Evolutionary conservation across 2,329 filamentous ascomycete species (phyloP), one percentile per base, ranked within the genome.

Genomic region (Sclerotinia glacialis): DNA sequence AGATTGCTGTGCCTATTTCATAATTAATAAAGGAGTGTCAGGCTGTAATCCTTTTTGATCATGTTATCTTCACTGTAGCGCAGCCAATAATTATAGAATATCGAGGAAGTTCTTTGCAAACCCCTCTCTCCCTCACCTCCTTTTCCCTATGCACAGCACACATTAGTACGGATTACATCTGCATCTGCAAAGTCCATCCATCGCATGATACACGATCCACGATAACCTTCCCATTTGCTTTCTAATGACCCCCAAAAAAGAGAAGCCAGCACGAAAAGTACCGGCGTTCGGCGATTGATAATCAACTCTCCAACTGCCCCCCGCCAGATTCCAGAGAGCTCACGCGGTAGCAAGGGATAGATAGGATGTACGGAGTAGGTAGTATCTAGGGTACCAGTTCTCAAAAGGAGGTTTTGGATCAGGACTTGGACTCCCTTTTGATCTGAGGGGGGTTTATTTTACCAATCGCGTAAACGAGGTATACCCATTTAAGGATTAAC

Each of bases 311-410:
- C 52, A 26, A 47, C 8, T 34, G 44, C 44, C 34, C 34, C 52
- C 59, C 59, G 23, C 52, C 31, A 55, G 61, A 56, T 47, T 52
- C 61, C 12, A 64, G 37, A 47, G 8, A 49, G 52, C 42, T 56
- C 50, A 46, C 37, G 61, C 56, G 61, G 61, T 49, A 37, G 61
- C 61, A 56, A 56, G 61, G 61, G 37, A 46, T 26, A 34, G 37
- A 46, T 26, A 34, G 23, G 37, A 44, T 55, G 18, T 52, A 54
- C 37, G 11, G 9, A 9, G 8, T 37, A 37, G 8, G 11, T 3
- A 37, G 37, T 34, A 34, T 34, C 5, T 64, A 55, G 61, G 26
- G 52, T 49, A 46, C 64, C 46, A 65, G 12, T 34, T 52, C 11
- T 52, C 37, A n/a, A 44, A 53, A 66, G 55, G 64, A 47, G 64